Conservation (phyloP, 805 yeast genomes). For the Candida lessepsii region DNA sequence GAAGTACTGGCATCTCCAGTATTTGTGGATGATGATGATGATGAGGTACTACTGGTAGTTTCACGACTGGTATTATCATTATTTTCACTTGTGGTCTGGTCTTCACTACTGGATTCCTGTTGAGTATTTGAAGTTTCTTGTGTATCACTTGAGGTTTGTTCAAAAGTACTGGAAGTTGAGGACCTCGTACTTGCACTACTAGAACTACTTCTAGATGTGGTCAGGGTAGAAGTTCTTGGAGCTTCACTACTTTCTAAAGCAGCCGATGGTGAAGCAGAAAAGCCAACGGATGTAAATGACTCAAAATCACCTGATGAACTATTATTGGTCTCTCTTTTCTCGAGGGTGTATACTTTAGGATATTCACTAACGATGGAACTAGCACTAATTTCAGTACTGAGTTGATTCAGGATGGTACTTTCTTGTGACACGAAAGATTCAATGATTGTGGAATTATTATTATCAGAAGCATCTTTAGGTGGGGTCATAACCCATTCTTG, state of each 20-base stretch:
- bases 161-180: no score
- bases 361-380: background rate
- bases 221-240: background rate
- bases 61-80: no score
- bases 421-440: no score
- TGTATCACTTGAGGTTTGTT: no score
- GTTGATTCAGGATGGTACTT: no score
- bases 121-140: no score
- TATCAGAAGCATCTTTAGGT: no score
- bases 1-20: slow-evolving; percentile 6
- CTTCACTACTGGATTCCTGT: background rate
- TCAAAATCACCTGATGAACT: background rate
- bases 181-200: background rate
- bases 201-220: background rate
- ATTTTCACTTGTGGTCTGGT: no score
- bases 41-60: no score
- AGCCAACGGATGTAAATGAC: background rate
- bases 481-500: no score
- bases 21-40: background rate
- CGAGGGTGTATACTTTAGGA: background rate
- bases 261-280: slow-evolving; percentile 1
- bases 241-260: slow-evolving; percentile 1
- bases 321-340: slow-evolving; percentile 2
- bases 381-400: no score
- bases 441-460: no score